A percentile compares a stretch with the other conserved stretches of the same genome.
Conservation (phyloP, 2,329 filamentous ascomycete genomes). For the Alternaria incomplexa region DNA sequence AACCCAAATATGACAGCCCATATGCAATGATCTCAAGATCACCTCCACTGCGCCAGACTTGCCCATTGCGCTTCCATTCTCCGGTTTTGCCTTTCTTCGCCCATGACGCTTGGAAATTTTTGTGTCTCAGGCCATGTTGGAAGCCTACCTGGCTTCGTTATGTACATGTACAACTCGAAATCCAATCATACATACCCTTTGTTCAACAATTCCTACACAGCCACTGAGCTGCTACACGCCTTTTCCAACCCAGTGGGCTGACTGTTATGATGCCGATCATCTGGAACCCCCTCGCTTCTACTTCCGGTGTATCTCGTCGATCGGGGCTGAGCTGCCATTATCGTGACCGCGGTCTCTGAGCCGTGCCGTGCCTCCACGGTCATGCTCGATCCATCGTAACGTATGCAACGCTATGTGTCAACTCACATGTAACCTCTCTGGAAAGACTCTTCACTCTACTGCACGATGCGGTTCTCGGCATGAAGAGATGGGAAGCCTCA, state of each 20-base stretch:
- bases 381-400: neutral
- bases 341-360: neutral
- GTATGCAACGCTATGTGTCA: neutral
- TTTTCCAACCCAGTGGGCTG: neutral
- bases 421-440: neutral
- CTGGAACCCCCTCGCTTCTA: neutral
- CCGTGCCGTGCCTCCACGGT: neutral
- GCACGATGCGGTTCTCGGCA: neutral
- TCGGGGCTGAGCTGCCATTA: neutral
- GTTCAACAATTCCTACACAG: neutral
- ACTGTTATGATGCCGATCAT: neutral
- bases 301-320: neutral
- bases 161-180: neutral
- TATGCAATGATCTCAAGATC: neutral
- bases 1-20: neutral
- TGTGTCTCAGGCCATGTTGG: neutral
- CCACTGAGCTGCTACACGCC: neutral
- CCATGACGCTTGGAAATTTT: neutral
- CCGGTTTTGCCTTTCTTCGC: neutral
- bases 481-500: neutral
- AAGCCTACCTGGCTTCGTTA: neutral
- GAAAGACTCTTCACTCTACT: neutral
- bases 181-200: neutral
- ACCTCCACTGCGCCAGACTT: neutral
- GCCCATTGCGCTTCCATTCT: neutral